These are phyloP conservation scores for Magnaporthales sp. DNA, from an alignment of 2,329 filamentous ascomycete species.

Conservation along the genomic window DNA sequence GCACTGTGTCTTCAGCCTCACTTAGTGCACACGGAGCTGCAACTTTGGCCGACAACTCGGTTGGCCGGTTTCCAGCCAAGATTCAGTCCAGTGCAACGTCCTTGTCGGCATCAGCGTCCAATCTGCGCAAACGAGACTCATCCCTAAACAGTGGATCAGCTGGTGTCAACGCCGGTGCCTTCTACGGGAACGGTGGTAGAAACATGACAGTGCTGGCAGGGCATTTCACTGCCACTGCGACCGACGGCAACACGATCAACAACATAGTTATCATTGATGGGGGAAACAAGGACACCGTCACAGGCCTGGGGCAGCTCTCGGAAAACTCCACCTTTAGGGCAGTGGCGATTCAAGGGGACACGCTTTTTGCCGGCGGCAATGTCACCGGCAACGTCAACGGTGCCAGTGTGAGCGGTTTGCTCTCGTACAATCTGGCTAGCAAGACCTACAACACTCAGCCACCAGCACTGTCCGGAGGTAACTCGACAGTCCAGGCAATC, in stretches of 20 bases:
- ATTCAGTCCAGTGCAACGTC: conserved; percentile 29
- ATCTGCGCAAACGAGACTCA: conserved; percentile 36
- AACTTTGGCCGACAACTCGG: conserved; percentile 44
- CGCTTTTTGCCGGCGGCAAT: conserved; percentile 74
- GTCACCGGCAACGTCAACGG: conserved; percentile 63
- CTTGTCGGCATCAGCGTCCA: conserved; percentile 15
- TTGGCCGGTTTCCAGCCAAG: conserved; percentile 50
- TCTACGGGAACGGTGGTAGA: conserved; percentile 57
- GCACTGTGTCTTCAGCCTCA: conserved; percentile 71
- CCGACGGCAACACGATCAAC: conserved; percentile 61
- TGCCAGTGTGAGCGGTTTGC: conserved; percentile 58
- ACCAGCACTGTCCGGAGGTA: conserved; percentile 60
- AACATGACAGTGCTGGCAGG: conserved; percentile 87
- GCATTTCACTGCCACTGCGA: conserved; percentile 66
- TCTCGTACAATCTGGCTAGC: conserved; percentile 67
- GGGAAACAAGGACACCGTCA: conserved; percentile 55
- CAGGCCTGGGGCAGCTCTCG: conserved; percentile 61
- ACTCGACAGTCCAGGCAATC: conserved; percentile 69
- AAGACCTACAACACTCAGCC: conserved; percentile 63
- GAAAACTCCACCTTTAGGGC: conserved; percentile 67
- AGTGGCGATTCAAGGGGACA: conserved; percentile 56
- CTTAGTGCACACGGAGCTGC: conserved; percentile 65
- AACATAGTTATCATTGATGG: conserved; percentile 81
- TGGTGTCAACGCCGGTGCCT: conserved; percentile 71
- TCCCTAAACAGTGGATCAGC: conserved; percentile 32